Conservation (phyloP, 2,329 filamentous ascomycete genomes). For the Colletotrichum sp. region DNA sequence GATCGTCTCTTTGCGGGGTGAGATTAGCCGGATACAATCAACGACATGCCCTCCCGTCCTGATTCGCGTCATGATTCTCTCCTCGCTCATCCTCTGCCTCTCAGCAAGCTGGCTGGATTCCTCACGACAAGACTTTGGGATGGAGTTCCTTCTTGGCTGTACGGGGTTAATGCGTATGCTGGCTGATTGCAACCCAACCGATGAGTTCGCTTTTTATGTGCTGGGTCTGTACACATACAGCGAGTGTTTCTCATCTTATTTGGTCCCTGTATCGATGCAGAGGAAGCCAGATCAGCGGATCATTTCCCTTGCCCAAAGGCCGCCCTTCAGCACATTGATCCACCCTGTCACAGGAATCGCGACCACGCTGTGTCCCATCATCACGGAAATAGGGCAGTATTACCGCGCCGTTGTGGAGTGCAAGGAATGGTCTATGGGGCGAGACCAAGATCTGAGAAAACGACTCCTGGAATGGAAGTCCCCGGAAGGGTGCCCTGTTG, state of each 20-base stretch:
- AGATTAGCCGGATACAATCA: not conserved
- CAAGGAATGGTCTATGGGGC: not conserved
- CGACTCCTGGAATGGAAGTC: no score
- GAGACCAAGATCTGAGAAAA: not conserved
- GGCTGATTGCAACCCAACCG: not conserved
- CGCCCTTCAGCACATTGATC: not conserved
- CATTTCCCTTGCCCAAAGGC: not conserved
- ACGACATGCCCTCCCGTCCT: not conserved
- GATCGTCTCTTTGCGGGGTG: not conserved
- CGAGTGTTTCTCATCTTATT: not conserved
- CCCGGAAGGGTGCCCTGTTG: no score
- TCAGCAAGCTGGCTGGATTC: not conserved
- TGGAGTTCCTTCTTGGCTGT: not conserved
- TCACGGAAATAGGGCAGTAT: not conserved
- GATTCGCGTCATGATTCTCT: not conserved
- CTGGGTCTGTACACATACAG: not conserved
- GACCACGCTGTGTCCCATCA: not conserved
- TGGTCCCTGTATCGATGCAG: not conserved
- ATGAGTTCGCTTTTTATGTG: not conserved
- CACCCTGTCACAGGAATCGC: not conserved
- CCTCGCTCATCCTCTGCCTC: not conserved
- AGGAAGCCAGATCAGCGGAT: not conserved
- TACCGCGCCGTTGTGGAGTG: not conserved
- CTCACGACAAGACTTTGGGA: not conserved
- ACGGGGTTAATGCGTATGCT: not conserved